Evolutionary conservation across 1,284 basidiomycete species (phyloP), one percentile per base, ranked within the genome.

Genomic region (Cryptococcus wingfieldii): DNA sequence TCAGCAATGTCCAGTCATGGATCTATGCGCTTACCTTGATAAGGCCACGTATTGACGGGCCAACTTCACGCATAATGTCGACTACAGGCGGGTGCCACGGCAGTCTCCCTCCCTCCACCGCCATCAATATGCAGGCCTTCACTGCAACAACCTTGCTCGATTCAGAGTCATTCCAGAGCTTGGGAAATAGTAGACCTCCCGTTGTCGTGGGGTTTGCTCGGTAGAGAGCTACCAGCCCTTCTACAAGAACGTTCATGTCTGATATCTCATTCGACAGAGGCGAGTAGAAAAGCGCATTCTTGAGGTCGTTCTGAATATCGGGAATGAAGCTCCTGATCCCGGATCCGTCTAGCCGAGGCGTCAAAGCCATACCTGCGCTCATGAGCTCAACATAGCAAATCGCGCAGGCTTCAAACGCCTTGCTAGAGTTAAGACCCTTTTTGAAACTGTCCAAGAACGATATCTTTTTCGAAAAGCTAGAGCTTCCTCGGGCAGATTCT

Each of bases 341-440:
- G 10, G 76, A 71, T 12, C 76, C 75, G 5, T 82, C 83, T 3
- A 82, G 80, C 2, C 64, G 59, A 0, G 84, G 81, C 9, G 81
- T 81, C 34, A 89, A 80, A 53, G 84, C 82, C 44, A 84, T 85
- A 3, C 90, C 90, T 1, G 87, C 89, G 56, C 86, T 83, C 72
- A 89, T 88, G 37, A 92, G 78, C 68, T 96, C 92, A 28, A 92
- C 81, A 50, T 84, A 83, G 71, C 89, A 92, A 2, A 87, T 82
- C 13, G 60, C 67, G 44, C 66, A 69, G 0, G 71, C 65, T 51
- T 75, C 72, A 38, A 68, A 70, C 1, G 66, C 64, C 54, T 69
- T 72, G 50, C 43, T 60, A 28, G 66, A 60, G 31, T 44, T 55
- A 27, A 74, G 47, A 6, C 72, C 72, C 61, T 77, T 78, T 49